Base-by-base conservation (phyloP, 75 land plant genomes). In the Sequoiadendron giganteum region DNA sequence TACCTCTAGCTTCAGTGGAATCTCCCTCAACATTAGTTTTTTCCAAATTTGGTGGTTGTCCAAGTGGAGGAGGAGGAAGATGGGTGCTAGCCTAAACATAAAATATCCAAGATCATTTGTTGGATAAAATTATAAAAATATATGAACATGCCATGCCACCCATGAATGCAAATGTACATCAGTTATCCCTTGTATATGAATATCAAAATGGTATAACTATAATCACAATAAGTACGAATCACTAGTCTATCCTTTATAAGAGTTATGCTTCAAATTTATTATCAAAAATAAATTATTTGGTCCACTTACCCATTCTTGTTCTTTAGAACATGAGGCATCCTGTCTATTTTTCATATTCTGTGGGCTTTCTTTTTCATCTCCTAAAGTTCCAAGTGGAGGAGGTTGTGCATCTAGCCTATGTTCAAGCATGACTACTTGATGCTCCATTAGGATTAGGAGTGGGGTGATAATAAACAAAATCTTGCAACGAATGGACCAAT, bases 401-500 rank as follows among this genome's bases (percentile, higher is more conserved):
- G 94, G 94, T 54, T 91, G 94, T 1, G 82, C 21, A 85, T n/a
- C n/a, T n/a, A 93, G 90, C 56, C 87, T 93, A 93, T 5, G 95
- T 90, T 89, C 96, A 91, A 83, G 93, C 93, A 19, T 52, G 92
- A 87, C 54, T 86, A 83, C 91, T 89, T 47, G 92, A 85, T 90
- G 95, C 93, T 13, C 99, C 99, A 43, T 95, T 95, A 43, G 99
- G 99, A 87, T 98, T 98, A 78, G 96, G 87, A 38, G 95, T 92
- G 28, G 99, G 99, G 89, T 98, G 97, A 88, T 93, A 96, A 87
- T 98, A 96, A 61, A 96, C 97, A 49, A 99, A 98, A 83, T 98
- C 99, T 99, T 98, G 93, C 87, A 89, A 38, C 47, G 70, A 39
- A 85, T 6, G 25, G 86, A 25, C 18, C 25, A 85, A 49, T 38